phyloP scores from a whole-genome alignment of 768 basidiomycete species.

The Suillus discolor region DNA sequence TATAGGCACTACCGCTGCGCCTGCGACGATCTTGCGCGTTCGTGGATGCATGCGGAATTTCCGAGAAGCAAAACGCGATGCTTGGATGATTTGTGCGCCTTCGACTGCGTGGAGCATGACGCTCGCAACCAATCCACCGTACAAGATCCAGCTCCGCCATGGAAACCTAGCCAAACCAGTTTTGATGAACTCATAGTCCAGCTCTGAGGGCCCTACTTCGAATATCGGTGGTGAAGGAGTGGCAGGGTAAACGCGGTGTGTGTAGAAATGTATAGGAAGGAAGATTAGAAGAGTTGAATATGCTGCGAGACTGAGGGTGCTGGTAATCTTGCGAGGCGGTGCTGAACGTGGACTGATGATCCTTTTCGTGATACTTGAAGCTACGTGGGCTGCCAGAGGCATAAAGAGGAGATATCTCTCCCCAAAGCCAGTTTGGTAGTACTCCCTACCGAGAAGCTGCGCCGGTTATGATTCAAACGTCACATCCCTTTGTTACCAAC shows the following conservation, averaged over 20 bases:
- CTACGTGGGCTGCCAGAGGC: constrained; percentile 67
- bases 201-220: constrained; percentile 69
- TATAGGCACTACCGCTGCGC: constrained; percentile 49
- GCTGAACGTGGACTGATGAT: constrained; percentile 43
- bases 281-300: constrained; percentile 59
- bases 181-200: constrained; percentile 86
- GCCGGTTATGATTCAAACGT: background rate
- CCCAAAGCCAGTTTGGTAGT: constrained; percentile 74
- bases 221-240: constrained; percentile 49
- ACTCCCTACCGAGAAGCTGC: constrained; percentile 81
- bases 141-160: constrained; percentile 59
- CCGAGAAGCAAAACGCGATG: constrained; percentile 44
- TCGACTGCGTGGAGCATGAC: constrained; percentile 64
- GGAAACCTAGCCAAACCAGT: constrained; percentile 66
- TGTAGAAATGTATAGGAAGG: constrained; percentile 69
- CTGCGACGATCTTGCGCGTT: constrained; percentile 34
- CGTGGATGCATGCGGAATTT: constrained; percentile 15
- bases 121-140: constrained; percentile 59
- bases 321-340: constrained; percentile 38
- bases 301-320: constrained; percentile 59
- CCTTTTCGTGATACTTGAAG: constrained; percentile 62
- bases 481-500: background rate
- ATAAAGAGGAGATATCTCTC: constrained; percentile 69
- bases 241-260: constrained; percentile 63
- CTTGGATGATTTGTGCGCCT: constrained; percentile 57